Base-by-base conservation (phyloP, 1,284 basidiomycete genomes). In the Puccinia novopanici region DNA sequence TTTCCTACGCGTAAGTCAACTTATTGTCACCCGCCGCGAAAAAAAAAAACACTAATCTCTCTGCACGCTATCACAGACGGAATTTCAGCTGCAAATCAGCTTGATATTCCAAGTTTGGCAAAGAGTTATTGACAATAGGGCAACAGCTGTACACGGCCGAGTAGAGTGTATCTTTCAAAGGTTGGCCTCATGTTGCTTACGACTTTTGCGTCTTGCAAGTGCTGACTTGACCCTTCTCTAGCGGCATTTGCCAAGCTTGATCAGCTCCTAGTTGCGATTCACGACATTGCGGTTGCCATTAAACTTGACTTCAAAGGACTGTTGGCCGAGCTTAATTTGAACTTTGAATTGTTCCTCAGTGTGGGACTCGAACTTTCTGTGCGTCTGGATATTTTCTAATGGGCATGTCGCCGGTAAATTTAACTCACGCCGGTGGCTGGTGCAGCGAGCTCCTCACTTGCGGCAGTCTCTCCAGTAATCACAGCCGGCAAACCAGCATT, bases 171-270 rank as follows among this genome's bases (percentile, higher is more conserved):
- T 40, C 61, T 42, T 65, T 65, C 22, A 65, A 42, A 65, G 61
- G 61, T 65, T 19, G 5, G 61, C 19, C 15, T 65, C 42, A 6
- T 30, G n/a, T n/a, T n/a, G n/a, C n/a, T n/a, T n/a, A n/a, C n/a
- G n/a, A n/a, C n/a, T n/a, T n/a, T n/a, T n/a, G n/a, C n/a, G n/a
- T n/a, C n/a, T n/a, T n/a, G n/a, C n/a, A n/a, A n/a, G n/a, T n/a
- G n/a, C n/a, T n/a, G n/a, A n/a, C n/a, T n/a, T n/a, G n/a, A n/a
- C n/a, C n/a, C n/a, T 59, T n/a, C n/a, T 65, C 59, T 19, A 65
- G 61, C 61, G 37, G 61, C 34, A 65, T 65, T 42, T 22, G 19
- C 61, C 15, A 17, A 65, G n/a, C 42, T 65, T 42, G 61, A 65
- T n/a, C 61, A 65, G 61, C 42, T 65, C 19, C 22, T 65, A 15